Conservation (phyloP, 148 eudicot species). For the Nyssa sinensis region DNA sequence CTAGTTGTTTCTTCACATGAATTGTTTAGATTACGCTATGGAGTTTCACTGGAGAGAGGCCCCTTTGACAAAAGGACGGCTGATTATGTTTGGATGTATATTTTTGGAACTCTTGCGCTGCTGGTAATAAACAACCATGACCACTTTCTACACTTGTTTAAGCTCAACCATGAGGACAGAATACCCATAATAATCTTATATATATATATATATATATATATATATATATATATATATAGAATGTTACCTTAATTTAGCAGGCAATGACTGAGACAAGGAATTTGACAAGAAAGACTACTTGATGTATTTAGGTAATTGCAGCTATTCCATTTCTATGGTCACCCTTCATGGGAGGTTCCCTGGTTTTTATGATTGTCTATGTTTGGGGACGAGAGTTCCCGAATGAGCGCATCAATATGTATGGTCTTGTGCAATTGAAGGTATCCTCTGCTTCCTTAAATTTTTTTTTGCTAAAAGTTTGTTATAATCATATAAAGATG, state of each 20-base stretch:
- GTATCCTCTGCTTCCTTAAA: not conserved
- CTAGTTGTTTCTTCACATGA: too few species aligned
- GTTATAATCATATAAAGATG: too few species aligned
- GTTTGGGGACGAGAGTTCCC: slow-evolving; percentile 46
- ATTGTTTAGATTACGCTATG: slow-evolving; percentile 27
- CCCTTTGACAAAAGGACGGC: slow-evolving; percentile 49
- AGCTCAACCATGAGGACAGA: not conserved
- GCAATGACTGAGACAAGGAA: too few species aligned
- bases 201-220: too few species aligned
- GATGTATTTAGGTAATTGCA: slow-evolving; percentile 22
- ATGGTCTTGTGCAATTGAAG: slow-evolving; percentile 38
- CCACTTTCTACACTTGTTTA: not conserved
- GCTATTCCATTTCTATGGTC: slow-evolving; percentile 26
- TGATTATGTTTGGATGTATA: slow-evolving; percentile 42
- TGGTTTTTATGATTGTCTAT: slow-evolving; percentile 39
- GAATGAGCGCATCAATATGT: slow-evolving; percentile 32
- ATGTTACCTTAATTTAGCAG: too few species aligned
- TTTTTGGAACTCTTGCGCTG: slow-evolving; percentile 40
- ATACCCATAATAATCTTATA: too few species aligned
- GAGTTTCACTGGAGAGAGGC: slow-evolving; percentile 39
- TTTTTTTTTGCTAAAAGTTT: not conserved
- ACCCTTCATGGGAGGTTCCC: slow-evolving; percentile 31
- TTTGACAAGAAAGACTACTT: not conserved
- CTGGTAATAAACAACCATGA: slow-evolving; percentile 18
- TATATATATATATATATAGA: too few species aligned